Base-by-base conservation (phyloP, 192 early-diverging fungal species). In the Coemansia sp. region DNA sequence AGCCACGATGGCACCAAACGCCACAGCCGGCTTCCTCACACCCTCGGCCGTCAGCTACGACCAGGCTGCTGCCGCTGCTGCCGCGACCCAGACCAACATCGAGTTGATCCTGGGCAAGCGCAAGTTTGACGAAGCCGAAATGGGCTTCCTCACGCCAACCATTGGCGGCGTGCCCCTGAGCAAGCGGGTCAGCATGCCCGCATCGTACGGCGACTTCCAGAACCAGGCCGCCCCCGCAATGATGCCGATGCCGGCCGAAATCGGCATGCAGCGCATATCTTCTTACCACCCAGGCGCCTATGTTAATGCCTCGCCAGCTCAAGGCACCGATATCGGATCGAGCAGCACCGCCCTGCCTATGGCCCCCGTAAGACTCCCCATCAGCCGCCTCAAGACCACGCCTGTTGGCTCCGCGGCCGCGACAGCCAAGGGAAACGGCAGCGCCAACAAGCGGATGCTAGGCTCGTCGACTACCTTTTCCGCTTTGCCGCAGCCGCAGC, bases 171-270 rank as follows among this genome's bases (percentile, higher is more conserved):
- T 67, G 36, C 76, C 67, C 1, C 24, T 73, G 34, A 59, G 71
- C 67, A 79, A 79, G 54, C 71, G 76, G 1, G 67, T 79, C 23
- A 79, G 61, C 58, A 67, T 79, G 76, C 76, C 76, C 0, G 71
- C 35, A 11, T 66, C 56, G 30, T 72, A 65, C 28, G 63, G 64
- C 10, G 56, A 36, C 34, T 60, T 48, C 55, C 27, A 51, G 16
- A 14, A 18, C 19, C 50, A 45, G 6, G 30, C 27, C 22, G 20
- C 52, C 29, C 47, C 50, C 18, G 35, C 39, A 22, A 50, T 52
- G 4, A 62, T 64, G 68, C 74, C 74, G 1, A 13, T 66, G 5
- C 72, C 69, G 18, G 46, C 61, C 1, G 61, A 68, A 19, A 36
- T 64, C 16, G 42, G 30, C 36, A 64, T 79, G 64, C 76, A 73